Evolutionary conservation across 2,329 filamentous ascomycete species (phyloP), one percentile per base, ranked within the genome.

Genomic region (Bipolaris zeicola): DNA sequence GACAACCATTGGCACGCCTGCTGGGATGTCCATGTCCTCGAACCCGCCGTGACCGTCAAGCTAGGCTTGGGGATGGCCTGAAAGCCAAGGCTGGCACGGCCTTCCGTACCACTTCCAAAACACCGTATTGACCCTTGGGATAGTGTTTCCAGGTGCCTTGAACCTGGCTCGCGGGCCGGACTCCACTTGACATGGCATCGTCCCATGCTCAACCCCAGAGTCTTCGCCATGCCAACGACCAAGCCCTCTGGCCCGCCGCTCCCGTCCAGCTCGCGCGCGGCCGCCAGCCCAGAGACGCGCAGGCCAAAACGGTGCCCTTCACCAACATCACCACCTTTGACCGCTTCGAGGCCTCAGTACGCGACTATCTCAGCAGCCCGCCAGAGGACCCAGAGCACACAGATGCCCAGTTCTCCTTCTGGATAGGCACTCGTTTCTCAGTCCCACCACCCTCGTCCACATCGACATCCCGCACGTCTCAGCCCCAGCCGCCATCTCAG

Each of bases 341-440:
- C 14, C 73, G 75, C 26, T 74, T 77, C 61, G 73, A 77, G 62
- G 55, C 68, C 37, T 65, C 69, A n/a, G 59, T 77, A 57, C 69
- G 68, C 55, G 65, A 69, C 11, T 77, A 76, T 55, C 67, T 77
- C 18, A 52, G 60, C 38, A 62, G 64, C 51, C 73, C 72, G 45
- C 68, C 68, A 33, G 70, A 73, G 6, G 49, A 71, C 43, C 73
- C 74, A 26, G 75, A 76, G 53, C 74, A 76, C 60, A 72, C 73
- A 46, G 71, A 75, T 45, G 74, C 73, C 52, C 73, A 76, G 62
- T 61, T 77, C 18, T 71, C 68, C 53, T 74, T 77, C 52, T 77
- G 73, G 73, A 72, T 70, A 22, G 72, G 71, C 54, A 67, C 75
- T 22, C 67, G 58, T 55, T 77, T 77, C 59, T 54, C 70, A 43